Evolutionary conservation across 805 yeast genomes (phyloP), one percentile per base, ranked within the genome.

Genomic region (Wickerhamiella australiensis): DNA sequence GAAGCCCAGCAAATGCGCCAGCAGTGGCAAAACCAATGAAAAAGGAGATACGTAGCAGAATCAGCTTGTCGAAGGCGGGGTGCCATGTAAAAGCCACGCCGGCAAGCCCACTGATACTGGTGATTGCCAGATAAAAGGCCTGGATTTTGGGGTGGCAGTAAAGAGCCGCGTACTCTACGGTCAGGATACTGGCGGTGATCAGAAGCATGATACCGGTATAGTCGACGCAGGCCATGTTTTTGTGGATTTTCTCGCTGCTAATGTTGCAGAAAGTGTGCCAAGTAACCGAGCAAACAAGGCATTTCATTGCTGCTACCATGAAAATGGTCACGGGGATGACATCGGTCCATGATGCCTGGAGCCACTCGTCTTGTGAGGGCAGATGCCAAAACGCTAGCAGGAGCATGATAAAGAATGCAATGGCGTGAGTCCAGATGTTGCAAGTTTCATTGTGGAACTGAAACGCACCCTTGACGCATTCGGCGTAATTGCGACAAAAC

Each of bases 221-320:
- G 68, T 90, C 98, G 40, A 88, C 78, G 64, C 98, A 92, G 0
- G 96, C 96, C 66, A 84, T 85, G 48, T 78, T 75, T 55, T 79
- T 73, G 62, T 95, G 75, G 54, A 78, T 63, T 18, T 69, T 59
- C 42, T 82, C 64, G 46, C 74, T 73, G 15, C 90, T 77, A 55
- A 86, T 83, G 53, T 86, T 80, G 52, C 82, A 77, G 65, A 86
- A 88, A 3, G 96, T 84, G 65, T 90, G 98, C 96, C 96, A 90
- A 38, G 81, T 67, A 2, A 80, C 78, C 0, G 96, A 86, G 41
- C 90, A 82, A 6, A 77, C 52, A 51, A 90, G 69, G 63, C 97
- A 92, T 56, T 79, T 77, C 54, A 84, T 61, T 13, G 92, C 82
- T 2, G 95, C 86, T 7, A 71, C 54, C 42, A 90, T 66, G 56